A percentile compares a stretch with the other conserved stretches of the same genome.
Evolutionary conservation across 2,329 filamentous ascomycete genomes (phyloP).

Genomic region (Calycina marina): DNA sequence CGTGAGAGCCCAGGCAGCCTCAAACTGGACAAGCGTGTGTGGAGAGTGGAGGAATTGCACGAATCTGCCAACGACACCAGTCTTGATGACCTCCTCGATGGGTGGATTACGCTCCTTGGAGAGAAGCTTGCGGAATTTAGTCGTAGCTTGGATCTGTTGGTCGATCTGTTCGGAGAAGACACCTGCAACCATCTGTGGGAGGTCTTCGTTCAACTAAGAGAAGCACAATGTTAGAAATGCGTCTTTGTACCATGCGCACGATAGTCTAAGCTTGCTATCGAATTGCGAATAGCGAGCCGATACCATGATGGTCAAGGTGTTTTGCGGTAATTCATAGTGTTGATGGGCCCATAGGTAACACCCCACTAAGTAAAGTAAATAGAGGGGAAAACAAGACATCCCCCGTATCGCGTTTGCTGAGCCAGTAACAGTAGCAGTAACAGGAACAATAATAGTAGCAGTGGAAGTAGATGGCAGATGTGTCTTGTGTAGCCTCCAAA

Average conservation of each 20-base stretch:
- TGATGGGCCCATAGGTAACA: conserved; percentile 6
- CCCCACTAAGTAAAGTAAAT: conserved; percentile 21
- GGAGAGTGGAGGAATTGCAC: conserved; percentile 97
- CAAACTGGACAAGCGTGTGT: conserved; percentile 95
- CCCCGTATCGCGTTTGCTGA: too few species aligned
- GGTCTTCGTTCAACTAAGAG: conserved; percentile 80
- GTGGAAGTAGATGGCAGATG: conserved; percentile 1
- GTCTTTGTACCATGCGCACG: too few species aligned
- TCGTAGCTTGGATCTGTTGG: conserved; percentile 90
- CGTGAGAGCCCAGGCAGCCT: conserved; percentile 96
- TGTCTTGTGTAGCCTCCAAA: too few species aligned
- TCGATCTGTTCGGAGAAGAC: conserved; percentile 99
- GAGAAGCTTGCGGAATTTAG: conserved; percentile 94
- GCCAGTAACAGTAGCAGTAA: too few species aligned
- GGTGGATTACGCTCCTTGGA: conserved; percentile 98
- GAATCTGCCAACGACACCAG: conserved; percentile 90
- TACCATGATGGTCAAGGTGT: too few species aligned
- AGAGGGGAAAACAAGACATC: too few species aligned
- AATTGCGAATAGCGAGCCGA: too few species aligned
- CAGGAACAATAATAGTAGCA: too few species aligned
- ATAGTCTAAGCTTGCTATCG: too few species aligned
- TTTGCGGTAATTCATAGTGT: too few species aligned
- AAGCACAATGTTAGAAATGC: conserved; percentile 10
- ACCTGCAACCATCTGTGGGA: conserved; percentile 93
- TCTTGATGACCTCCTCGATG: conserved; percentile 98